These are phyloP conservation scores for Alternaria tenuissima DNA, from an alignment of 2,329 filamentous ascomycete genomes.

Conservation along the genomic window DNA sequence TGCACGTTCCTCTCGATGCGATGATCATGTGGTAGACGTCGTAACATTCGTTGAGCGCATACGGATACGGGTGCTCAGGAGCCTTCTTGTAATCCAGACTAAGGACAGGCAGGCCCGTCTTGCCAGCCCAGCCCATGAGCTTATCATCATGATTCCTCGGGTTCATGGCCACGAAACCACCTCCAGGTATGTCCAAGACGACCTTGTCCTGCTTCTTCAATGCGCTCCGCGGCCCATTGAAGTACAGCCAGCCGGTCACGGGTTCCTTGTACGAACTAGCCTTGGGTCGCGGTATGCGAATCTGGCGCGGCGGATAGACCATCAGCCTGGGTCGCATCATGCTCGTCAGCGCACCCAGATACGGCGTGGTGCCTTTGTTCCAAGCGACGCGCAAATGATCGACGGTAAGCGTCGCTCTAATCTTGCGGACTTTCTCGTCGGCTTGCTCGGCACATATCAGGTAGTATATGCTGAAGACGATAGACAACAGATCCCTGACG, in stretches of 20 bases:
- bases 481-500: conserved; percentile 80
- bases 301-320: conserved; percentile 79
- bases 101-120: conserved; percentile 84
- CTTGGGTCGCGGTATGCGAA: conserved; percentile 82
- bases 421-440: conserved; percentile 94
- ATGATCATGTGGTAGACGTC: conserved; percentile 82
- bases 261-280: conserved; percentile 85
- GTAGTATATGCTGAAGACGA: conserved; percentile 90
- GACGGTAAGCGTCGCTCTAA: conserved; percentile 84
- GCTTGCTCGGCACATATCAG: conserved; percentile 91
- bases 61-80: conserved; percentile 84
- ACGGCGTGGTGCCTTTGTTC: conserved; percentile 93
- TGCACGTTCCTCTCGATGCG: conserved; percentile 74
- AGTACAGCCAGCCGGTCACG: conserved; percentile 90
- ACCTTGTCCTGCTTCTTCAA: conserved; percentile 79
- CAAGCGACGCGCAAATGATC: conserved; percentile 92
- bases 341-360: conserved; percentile 75
- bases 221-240: conserved; percentile 83
- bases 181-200: conserved; percentile 89
- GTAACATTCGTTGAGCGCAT: conserved; percentile 86
- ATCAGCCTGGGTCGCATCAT: conserved; percentile 81
- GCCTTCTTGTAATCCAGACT: conserved; percentile 92
- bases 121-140: conserved; percentile 88
- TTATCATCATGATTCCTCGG: conserved; percentile 96
- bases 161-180: conserved; percentile 96